Conservation (phyloP, 805 yeast genomes). For the Suhomyces kilbournensis region DNA sequence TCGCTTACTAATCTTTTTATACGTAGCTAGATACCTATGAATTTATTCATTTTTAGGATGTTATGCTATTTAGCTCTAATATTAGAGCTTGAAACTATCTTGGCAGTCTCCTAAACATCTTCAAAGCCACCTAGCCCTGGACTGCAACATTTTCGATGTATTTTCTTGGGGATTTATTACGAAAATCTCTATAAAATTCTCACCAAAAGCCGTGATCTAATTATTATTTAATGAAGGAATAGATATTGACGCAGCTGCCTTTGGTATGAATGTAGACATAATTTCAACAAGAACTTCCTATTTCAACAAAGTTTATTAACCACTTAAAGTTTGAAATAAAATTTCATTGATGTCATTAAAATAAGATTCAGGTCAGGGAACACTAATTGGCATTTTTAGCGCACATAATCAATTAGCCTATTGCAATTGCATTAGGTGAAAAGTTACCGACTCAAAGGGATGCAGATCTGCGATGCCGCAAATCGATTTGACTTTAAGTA, state of each 20-base stretch:
- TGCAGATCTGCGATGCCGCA: background rate
- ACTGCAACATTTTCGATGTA: background rate
- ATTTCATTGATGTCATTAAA: too few relatives aligned
- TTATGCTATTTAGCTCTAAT: background rate
- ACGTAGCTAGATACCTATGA: background rate
- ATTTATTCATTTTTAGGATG: background rate
- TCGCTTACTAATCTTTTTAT: background rate
- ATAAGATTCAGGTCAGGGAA: too few relatives aligned
- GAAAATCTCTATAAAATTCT: too few relatives aligned
- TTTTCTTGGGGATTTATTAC: too few relatives aligned
- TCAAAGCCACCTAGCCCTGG: background rate
- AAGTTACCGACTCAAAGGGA: background rate
- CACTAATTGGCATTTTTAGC: background rate
- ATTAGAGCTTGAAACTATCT: background rate
- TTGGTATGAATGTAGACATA: too few relatives aligned
- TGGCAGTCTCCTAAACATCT: background rate
- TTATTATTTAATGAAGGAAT: background rate
- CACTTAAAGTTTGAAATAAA: too few relatives aligned
- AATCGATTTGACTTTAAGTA: background rate
- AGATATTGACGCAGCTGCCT: too few relatives aligned
- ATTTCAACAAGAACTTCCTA: too few relatives aligned
- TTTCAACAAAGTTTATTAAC: too few relatives aligned
- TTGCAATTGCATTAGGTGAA: background rate
- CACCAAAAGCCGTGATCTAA: background rate
- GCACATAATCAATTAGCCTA: background rate